Base-by-base conservation (phyloP, 140 eudicot genomes). In the Anethum foeniculum region DNA sequence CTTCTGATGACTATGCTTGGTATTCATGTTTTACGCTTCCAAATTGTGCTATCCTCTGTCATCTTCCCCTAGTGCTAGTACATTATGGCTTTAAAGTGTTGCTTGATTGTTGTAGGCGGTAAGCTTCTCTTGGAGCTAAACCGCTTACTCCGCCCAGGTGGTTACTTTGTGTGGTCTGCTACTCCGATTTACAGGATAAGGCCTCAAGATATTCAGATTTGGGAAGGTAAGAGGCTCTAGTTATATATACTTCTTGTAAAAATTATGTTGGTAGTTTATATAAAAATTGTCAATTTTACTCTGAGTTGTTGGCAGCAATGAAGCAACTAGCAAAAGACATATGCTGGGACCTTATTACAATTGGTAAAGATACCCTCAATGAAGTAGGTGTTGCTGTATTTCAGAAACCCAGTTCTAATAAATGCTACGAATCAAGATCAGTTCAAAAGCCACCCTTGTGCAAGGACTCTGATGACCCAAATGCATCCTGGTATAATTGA, bases 111-210 rank as follows among this genome's bases (percentile, higher is more conserved):
- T 85, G 56, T 86, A 95, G 99, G 99, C 60, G 99, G 99, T 69
- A 95, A 95, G 78, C 97, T 95, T 84, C 97, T 95, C 21, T 84
- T 95, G 87, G 99, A 95, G 90, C 89, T 95, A 48, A 95, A 95
- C 67, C 99, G 99, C 80, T 80, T 95, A 52, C 77, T 95, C 79
- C 91, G 99, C 51, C 99, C 99, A 79, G 99, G 99, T 78, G 99
- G 99, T 44, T 92, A 82, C 82, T 95, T 95, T 84, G 97, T 95
- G 43, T 95, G 99, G 99, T 95, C 99, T 85, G 99, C 99, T 73
- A 95, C 99, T 51, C 99, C 99, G 47, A 83, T 95, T 81, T 95
- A 95, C 80, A 96, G 88, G 90, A 89, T 87, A 75, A 79, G 76
- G 77, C 85, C 90, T 8, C 95, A 92, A 87, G 99, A 95, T 86